Base-by-base conservation (phyloP, 192 early-diverging fungal species). In the Allomyces arbusculus region DNA sequence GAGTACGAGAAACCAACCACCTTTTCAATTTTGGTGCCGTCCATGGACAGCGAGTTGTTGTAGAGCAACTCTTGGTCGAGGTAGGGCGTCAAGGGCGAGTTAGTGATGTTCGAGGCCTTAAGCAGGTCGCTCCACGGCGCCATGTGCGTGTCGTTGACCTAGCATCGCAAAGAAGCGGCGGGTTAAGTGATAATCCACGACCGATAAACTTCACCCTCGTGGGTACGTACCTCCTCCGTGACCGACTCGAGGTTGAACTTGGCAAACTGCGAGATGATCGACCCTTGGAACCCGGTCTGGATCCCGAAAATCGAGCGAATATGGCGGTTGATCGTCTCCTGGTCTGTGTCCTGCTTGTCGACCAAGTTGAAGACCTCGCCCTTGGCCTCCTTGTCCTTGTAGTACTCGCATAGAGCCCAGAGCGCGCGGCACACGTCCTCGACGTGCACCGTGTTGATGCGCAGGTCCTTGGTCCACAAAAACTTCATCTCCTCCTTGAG, bases 391-490 rank as follows among this genome's bases (percentile, higher is more conserved):
- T 74, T 77, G 50, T 67, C 67, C 20, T 72, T 44, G 66, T 80
- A 79, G 80, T 80, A 83, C 63, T 68, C 70, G 28, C 83, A 80
- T 19, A 79, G 62, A 40, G 79, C 75, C 71, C 85, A 76, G n/a
- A 79, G 74, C 4, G 87, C 87, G 14, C 75, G 66, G 2, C 75
- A 72, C 3, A 95, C 93, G 71, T 97, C 95, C 22, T 66, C 33
- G 0, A 97, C 91, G 74, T 97, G 95, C 11, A 97, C 94, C 1
- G 95, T 97, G 76, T 91, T 94, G 70, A 96, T 82, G 64, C 88
- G 88, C 50, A 96, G 71, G 65, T 89, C 89, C 67, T 89, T 89
- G 33, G 87, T 90, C 95, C 95, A 97, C 61, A 97, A 75, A 55
- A 94, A 81, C 33, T 89, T 89, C 95, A 97, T 96, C 68, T 88